Evolutionary conservation across 371 early-diverging fungal species (phyloP).

Genomic region (Synchytrium microbalum): DNA sequence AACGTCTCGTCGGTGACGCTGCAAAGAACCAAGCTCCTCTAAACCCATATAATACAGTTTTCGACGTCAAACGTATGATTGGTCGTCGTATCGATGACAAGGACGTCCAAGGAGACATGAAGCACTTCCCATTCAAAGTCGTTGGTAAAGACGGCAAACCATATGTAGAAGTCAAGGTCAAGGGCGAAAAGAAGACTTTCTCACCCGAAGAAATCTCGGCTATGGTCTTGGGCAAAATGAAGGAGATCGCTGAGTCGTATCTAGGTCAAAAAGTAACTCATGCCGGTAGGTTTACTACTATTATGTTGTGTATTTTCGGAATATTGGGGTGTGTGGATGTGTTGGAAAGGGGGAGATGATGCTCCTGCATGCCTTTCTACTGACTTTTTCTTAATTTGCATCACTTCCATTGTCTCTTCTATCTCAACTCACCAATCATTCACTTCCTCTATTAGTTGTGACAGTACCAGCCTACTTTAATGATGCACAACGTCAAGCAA

Average conservation of each 20-base stretch:
- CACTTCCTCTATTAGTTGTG: constrained; percentile 38
- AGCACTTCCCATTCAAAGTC: constrained; percentile 86
- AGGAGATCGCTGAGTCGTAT: constrained; percentile 51
- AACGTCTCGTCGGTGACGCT: constrained; percentile 79
- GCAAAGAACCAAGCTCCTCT: constrained; percentile 77
- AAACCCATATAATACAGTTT: constrained; percentile 84
- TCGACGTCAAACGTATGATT: constrained; percentile 92
- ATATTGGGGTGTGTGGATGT: no score
- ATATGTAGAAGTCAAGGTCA: constrained; percentile 68
- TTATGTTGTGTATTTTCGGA: not conserved
- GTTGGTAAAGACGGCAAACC: constrained; percentile 75
- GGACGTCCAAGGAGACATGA: constrained; percentile 78
- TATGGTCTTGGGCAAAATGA: constrained; percentile 54
- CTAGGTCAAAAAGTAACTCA: constrained; percentile 45
- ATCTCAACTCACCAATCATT: no score
- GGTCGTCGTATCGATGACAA: constrained; percentile 78
- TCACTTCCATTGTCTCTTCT: no score
- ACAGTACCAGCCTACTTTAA: constrained; percentile 81
- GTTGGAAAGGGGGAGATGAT: no score
- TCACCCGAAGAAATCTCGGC: constrained; percentile 61
- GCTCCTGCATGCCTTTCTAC: no score
- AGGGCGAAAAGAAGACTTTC: constrained; percentile 53
- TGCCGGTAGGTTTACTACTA: constrained; percentile 22
- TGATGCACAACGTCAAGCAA: constrained; percentile 66
- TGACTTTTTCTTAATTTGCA: no score